A percentile compares a stretch with the other conserved stretches of the same genome.
phyloP scores from a whole-genome alignment of 2,329 filamentous ascomycete species.

The Pseudocercospora pini-densiflorae region DNA sequence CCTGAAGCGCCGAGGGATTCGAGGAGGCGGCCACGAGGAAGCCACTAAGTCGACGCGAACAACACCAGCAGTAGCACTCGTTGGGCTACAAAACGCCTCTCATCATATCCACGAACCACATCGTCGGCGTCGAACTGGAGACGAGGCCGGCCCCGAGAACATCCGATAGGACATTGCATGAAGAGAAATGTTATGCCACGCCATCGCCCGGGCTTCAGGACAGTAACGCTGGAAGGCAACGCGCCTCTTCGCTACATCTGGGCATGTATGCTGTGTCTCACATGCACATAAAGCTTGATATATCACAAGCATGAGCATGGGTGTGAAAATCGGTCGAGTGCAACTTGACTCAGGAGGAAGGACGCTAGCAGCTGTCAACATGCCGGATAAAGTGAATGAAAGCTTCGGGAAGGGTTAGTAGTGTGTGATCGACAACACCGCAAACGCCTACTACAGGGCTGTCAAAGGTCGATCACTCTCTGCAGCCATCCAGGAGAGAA shows the following conservation, averaged over 20 bases:
- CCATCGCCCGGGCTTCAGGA: not conserved
- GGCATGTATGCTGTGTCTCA: not conserved
- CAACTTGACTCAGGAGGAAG: not conserved
- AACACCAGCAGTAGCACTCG: not conserved
- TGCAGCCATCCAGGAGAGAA: not conserved
- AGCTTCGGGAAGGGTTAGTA: not conserved
- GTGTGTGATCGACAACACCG: not conserved
- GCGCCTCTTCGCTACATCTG: slow-evolving; percentile 7
- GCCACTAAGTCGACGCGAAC: not conserved
- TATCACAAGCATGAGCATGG: slow-evolving; percentile 5
- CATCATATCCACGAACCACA: not conserved
- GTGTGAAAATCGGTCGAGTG: not conserved
- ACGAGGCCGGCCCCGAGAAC: not conserved
- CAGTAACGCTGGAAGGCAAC: not conserved
- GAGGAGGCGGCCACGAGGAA: slow-evolving; percentile 15
- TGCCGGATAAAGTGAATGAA: not conserved
- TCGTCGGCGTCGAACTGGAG: not conserved
- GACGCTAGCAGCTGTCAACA: not conserved
- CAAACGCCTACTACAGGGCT: slow-evolving; percentile 1
- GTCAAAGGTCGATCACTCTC: slow-evolving; percentile 1
- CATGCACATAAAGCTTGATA: slow-evolving; percentile 5
- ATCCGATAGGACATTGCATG: not conserved
- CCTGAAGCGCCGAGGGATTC: slow-evolving; percentile 6
- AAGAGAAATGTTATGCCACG: not conserved
- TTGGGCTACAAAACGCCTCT: not conserved